Evolutionary conservation across 108 stramenopile genomes (phyloP).

Genomic region (Skeletonema marinoi): DNA sequence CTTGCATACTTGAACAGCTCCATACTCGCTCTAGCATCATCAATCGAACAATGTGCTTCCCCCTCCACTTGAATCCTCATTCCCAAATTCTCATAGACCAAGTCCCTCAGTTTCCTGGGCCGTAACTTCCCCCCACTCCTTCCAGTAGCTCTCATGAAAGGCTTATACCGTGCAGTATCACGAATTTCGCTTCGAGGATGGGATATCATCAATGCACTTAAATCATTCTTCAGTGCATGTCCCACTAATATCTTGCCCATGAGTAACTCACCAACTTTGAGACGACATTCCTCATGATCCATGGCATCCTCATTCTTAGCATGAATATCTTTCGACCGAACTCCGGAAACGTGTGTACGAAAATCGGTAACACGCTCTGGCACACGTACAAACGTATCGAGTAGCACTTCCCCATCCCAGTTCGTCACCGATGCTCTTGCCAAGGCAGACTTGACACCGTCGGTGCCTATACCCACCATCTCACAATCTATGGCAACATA

Average conservation of each 20-base stretch:
- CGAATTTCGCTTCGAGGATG: slow-evolving; percentile 83
- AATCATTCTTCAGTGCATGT: slow-evolving; percentile 95
- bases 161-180: slow-evolving; percentile 92
- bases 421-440: slow-evolving; percentile 89
- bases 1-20: slow-evolving; percentile 77
- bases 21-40: slow-evolving; percentile 89
- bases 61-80: slow-evolving; percentile 67
- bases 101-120: slow-evolving; percentile 89
- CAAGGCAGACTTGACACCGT: slow-evolving; percentile 81
- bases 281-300: slow-evolving; percentile 74
- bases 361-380: slow-evolving; percentile 94
- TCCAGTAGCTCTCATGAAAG: slow-evolving; percentile 73
- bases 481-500: slow-evolving; percentile 96
- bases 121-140: slow-evolving; percentile 82
- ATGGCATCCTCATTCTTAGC: slow-evolving; percentile 64
- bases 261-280: slow-evolving; percentile 73
- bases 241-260: slow-evolving; percentile 93
- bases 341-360: slow-evolving; percentile 88
- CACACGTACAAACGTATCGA: slow-evolving; percentile 89
- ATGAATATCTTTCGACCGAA: slow-evolving; percentile 74
- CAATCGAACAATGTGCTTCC: slow-evolving; percentile 74
- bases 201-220: slow-evolving; percentile 87
- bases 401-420: slow-evolving; percentile 71
- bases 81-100: slow-evolving; percentile 84
- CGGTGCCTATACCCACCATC: slow-evolving; percentile 95